Base-by-base conservation (phyloP, 2,329 filamentous ascomycete species). In the Didymella glomerata region DNA sequence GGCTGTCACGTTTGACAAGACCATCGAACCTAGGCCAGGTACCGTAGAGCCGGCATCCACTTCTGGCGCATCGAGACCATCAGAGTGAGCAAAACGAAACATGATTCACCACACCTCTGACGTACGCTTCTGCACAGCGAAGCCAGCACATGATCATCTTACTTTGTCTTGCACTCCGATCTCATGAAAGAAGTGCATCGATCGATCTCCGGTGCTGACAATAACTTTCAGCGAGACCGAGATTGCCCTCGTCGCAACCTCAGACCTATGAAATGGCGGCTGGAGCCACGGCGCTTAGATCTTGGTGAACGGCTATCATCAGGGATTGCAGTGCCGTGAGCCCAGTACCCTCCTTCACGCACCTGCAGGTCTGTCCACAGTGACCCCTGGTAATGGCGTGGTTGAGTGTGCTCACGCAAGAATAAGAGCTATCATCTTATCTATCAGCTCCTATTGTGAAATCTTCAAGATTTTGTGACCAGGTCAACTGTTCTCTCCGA, bases 1-100 rank as follows among this genome's bases (percentile, higher is more conserved):
- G 49, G 49, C 45, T 58, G 55, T 52, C 49, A 53, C 49, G 55
- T 58, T 36, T 48, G 36, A 53, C 55, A 53, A 40, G 18, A 53
- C 20, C 38, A 53, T 53, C 27, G 44, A 48, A 32, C 46, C 13
- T 13, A 45, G 45, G 27, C n/a, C 38, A 40, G 38, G 45, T 36
- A 53, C 38, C 30, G 38, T 20, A 45, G 22, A 14, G 27, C 45
- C 38, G 45, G 24, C 18, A 14, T 44, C 55, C 44, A 42, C 11
- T 27, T 28, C n/a, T 20, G 48, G 36, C 28, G 25, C 30, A 48
- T 45, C 45, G n/a, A 58, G 55, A 53, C n/a, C 55, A 58, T 24
- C 25, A 40, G 14, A n/a, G 34, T 20, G 13, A 47, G 40, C 50
- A 58, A 53, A 58, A 58, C 36, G 49, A 58, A 58, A 53, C 44